Evolutionary conservation across 768 basidiomycete species (phyloP).

Genomic region (Grammothele lineata): DNA sequence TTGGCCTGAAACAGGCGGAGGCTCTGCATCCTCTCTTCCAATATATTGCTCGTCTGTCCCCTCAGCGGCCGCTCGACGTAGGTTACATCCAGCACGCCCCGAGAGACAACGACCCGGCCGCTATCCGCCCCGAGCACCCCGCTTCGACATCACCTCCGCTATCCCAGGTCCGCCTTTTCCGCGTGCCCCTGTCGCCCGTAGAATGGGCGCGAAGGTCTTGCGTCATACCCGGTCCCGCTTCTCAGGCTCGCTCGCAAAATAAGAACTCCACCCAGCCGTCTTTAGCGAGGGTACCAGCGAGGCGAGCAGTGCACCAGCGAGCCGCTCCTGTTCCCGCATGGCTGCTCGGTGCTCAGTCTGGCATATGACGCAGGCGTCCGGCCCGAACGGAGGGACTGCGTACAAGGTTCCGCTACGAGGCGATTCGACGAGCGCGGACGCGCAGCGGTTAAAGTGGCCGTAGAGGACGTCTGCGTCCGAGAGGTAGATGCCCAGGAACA

Average conservation of each 20-base stretch:
- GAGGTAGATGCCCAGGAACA: conserved; percentile 62
- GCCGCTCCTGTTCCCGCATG: conserved; percentile 42
- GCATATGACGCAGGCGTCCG: conserved; percentile 36
- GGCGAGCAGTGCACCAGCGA: conserved; percentile 43
- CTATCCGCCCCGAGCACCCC: no score
- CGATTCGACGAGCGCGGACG: conserved; percentile 1
- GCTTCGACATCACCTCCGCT: no score
- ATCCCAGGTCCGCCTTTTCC: no score
- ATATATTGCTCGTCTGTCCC: not conserved
- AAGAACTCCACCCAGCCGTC: conserved; percentile 51
- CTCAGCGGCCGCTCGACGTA: not conserved
- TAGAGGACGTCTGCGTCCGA: conserved; percentile 50
- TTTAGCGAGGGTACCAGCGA: conserved; percentile 39
- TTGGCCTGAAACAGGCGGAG: no score
- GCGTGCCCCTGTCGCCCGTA: no score
- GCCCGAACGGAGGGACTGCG: conserved; percentile 15
- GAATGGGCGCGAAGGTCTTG: no score
- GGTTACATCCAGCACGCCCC: no score
- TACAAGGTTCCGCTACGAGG: not conserved
- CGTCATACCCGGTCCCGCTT: conserved; percentile 5
- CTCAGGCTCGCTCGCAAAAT: conserved; percentile 27
- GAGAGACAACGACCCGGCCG: no score
- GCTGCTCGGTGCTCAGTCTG: conserved; percentile 19
- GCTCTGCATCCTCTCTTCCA: no score
- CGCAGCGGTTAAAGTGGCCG: conserved; percentile 33